Evolutionary conservation across 1,139 yeast species (phyloP), one percentile per base, ranked within the genome.

Genomic region (Kurtzmaniella natalensis): DNA sequence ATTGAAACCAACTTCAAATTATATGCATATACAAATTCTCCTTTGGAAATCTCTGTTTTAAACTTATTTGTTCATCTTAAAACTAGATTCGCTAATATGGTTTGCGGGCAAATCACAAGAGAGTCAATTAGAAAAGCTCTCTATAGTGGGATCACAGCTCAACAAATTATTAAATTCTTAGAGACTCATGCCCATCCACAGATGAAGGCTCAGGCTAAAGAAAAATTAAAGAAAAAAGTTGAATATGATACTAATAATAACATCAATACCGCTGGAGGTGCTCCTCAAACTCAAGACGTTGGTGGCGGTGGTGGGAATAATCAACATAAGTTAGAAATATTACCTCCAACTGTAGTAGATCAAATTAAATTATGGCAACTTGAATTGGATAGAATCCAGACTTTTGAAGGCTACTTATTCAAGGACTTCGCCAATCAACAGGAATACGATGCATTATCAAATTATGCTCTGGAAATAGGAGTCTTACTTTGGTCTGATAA

Each of bases 281-380:
- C 67, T 4, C 65, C 67, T 1, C 67, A 59, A 32, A 56, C 67
- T 3, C 64, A 63, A 39, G 41, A 50, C 14, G 26, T 16, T 4
- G 26, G 26, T 4, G 37, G 45, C 1, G 37, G 50, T 2, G 50
- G 50, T 9, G 38, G 54, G 18, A 46, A 50, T 15, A 13, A 9
- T 5, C 68, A 67, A 40, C 76, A 72, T 39, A 55, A 57, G 38
- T 55, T 82, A 25, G 88, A 81, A 49, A 64, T 88, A 13, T 61
- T 92, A 9, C 98, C 97, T 3, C 96, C 97, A 0, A 94, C 96
- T 1, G 95, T 92, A 7, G 88, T 87, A 1, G 99, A 92, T 59
- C 99, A 92, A 55, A 86, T 92, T 45, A 81, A 81, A 51, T 68
- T 92, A 37, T 92, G 99, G 99, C 98, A 92, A 61, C 68, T 92